Percentiles rank a stretch among this genome's conserved stretches.
These are phyloP conservation scores for Penicillium sp. DNA, from an alignment of 2,329 filamentous ascomycete species.

Conservation along the genomic window DNA sequence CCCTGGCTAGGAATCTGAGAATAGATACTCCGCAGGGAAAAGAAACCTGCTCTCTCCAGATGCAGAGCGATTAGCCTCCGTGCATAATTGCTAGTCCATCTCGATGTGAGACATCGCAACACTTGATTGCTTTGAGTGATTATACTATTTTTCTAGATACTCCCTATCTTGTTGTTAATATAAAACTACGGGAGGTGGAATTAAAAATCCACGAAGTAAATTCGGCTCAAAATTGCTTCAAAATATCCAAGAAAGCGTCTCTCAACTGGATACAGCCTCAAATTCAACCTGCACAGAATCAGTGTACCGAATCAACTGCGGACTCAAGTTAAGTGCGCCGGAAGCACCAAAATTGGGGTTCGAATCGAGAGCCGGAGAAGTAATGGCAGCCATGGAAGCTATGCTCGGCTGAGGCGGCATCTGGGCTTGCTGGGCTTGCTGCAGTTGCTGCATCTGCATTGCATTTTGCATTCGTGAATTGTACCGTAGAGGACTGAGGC, in stretches of 20 bases:
- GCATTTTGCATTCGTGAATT: too few species aligned
- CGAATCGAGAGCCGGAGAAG: background rate
- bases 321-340: constrained; percentile 6
- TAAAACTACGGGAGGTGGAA: background rate
- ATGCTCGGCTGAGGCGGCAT: too few species aligned
- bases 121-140: too few species aligned
- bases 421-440: background rate
- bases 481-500: background rate
- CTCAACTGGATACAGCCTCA: background rate
- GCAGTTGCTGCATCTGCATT: background rate
- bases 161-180: background rate
- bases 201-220: background rate
- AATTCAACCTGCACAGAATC: constrained; percentile 8
- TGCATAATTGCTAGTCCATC: too few species aligned
- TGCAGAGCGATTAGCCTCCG: too few species aligned
- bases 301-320: constrained; percentile 6
- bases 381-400: too few species aligned
- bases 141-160: too few species aligned
- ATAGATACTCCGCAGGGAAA: too few species aligned
- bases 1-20: too few species aligned
- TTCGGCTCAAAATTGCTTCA: background rate
- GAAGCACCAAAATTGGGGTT: background rate
- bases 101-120: too few species aligned
- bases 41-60: too few species aligned
- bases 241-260: background rate